phyloP scores from a whole-genome alignment of 2,329 filamentous ascomycete genomes.

The Phaeophleospora eucalypticola region DNA sequence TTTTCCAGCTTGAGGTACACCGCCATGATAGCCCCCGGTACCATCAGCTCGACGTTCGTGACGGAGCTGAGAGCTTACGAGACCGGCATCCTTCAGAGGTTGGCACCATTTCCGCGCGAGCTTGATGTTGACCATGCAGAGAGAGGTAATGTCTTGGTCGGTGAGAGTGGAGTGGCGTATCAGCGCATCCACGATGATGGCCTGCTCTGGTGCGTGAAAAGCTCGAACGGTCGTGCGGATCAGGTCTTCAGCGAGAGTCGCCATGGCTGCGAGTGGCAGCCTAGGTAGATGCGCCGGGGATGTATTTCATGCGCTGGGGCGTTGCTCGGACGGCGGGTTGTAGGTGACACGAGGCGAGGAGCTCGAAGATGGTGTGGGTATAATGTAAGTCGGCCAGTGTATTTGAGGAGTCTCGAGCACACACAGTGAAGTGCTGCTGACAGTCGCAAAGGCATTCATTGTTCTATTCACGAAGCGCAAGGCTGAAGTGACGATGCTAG shows the following conservation, averaged over 20 bases:
- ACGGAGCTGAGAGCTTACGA: slow-evolving; percentile 70
- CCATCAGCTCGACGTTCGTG: slow-evolving; percentile 33
- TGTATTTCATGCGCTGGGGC: background rate
- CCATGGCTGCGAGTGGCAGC: slow-evolving; percentile 32
- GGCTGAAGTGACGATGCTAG: slow-evolving; percentile 1
- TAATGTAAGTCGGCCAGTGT: background rate
- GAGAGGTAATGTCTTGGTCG: slow-evolving; percentile 79
- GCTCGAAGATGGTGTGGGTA: background rate
- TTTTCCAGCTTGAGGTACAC: slow-evolving; percentile 27
- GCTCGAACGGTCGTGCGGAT: slow-evolving; percentile 81
- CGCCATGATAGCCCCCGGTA: slow-evolving; percentile 21
- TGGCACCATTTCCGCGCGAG: slow-evolving; percentile 86
- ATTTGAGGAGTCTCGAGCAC: slow-evolving; percentile 7
- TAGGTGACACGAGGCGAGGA: background rate
- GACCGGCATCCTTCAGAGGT: slow-evolving; percentile 77
- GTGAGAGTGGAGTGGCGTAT: slow-evolving; percentile 70
- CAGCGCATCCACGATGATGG: slow-evolving; percentile 76
- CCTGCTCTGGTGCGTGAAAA: slow-evolving; percentile 81
- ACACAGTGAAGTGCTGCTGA: slow-evolving; percentile 32
- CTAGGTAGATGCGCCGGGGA: slow-evolving; percentile 1
- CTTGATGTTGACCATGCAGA: slow-evolving; percentile 87
- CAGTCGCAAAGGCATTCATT: slow-evolving; percentile 4
- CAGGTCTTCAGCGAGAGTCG: slow-evolving; percentile 67
- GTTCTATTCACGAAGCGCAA: background rate
- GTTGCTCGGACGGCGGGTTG: background rate